A percentile compares a stretch with the other conserved stretches of the same genome.
Conservation (phyloP, 2,329 filamentous ascomycete species). For the Hirsutella rhossiliensis region DNA sequence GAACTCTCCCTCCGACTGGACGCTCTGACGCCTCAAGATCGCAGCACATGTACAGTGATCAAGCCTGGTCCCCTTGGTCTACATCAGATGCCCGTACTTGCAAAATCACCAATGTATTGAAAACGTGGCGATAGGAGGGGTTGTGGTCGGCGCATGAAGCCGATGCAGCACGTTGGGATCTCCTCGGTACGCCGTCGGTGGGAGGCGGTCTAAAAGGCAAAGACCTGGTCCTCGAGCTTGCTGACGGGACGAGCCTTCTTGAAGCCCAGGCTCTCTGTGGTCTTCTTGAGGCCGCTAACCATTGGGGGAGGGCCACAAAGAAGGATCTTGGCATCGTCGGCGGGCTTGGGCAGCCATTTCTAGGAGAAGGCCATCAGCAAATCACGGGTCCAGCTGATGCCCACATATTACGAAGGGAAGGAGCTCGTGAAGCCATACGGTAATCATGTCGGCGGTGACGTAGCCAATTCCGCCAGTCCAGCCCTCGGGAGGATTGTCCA, state of each 20-base stretch:
- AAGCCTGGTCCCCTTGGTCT: no score
- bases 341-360: constrained; percentile 72
- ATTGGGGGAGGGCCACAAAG: constrained; percentile 94
- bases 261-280: constrained; percentile 77
- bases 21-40: no score
- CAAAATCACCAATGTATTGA: no score
- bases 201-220: constrained; percentile 54
- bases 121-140: no score
- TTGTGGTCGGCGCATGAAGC: no score
- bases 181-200: not conserved
- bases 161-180: not conserved
- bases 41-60: no score
- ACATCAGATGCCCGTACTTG: no score
- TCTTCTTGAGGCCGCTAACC: constrained; percentile 95
- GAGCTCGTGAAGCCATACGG: constrained; percentile 35
- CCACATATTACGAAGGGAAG: not conserved
- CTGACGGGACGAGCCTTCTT: constrained; percentile 88
- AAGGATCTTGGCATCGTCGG: constrained; percentile 81
- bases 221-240: constrained; percentile 97
- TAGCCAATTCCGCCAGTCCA: constrained; percentile 93
- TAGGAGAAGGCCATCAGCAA: constrained; percentile 15
- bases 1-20: no score
- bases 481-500: constrained; percentile 86
- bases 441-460: constrained; percentile 92
- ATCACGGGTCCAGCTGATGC: not conserved